Percentiles rank a stretch among this genome's conserved stretches.
phyloP scores from a whole-genome alignment of 495 filamentous ascomycete species.

The Aspergillus mulundensis region DNA sequence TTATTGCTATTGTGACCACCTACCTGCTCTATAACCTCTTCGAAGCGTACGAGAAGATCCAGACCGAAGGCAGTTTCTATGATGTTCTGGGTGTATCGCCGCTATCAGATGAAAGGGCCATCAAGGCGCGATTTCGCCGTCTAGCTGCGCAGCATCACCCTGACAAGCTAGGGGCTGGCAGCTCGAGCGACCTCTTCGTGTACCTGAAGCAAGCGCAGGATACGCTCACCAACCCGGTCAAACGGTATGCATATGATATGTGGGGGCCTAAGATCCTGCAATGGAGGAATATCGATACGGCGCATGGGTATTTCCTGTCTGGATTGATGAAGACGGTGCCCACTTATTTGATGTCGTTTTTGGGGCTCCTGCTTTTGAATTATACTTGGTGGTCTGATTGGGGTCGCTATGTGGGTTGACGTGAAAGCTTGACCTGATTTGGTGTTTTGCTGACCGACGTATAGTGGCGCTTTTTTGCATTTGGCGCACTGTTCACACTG shows the following conservation, averaged over 20 bases:
- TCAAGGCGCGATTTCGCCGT: slow-evolving; percentile 82
- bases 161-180: slow-evolving; percentile 61
- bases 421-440: not conserved
- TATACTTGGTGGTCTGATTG: slow-evolving; percentile 77
- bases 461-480: slow-evolving; percentile 81
- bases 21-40: slow-evolving; percentile 94
- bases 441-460: slow-evolving; percentile 1
- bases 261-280: slow-evolving; percentile 73
- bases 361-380: slow-evolving; percentile 63
- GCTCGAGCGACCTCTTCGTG: slow-evolving; percentile 64
- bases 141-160: slow-evolving; percentile 84
- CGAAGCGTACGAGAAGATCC: slow-evolving; percentile 81
- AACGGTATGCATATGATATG: slow-evolving; percentile 88
- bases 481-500: slow-evolving; percentile 63
- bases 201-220: slow-evolving; percentile 80
- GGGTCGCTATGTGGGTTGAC: slow-evolving; percentile 57
- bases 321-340: slow-evolving; percentile 57
- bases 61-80: slow-evolving; percentile 70
- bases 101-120: slow-evolving; percentile 63
- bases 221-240: slow-evolving; percentile 70
- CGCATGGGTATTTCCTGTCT: slow-evolving; percentile 66
- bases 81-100: slow-evolving; percentile 63
- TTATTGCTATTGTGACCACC: slow-evolving; percentile 70
- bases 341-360: slow-evolving; percentile 62
- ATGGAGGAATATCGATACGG: slow-evolving; percentile 66